Evolutionary conservation across 2,329 filamentous ascomycete species (phyloP).

Genomic region (Bipolaris bicolor): DNA sequence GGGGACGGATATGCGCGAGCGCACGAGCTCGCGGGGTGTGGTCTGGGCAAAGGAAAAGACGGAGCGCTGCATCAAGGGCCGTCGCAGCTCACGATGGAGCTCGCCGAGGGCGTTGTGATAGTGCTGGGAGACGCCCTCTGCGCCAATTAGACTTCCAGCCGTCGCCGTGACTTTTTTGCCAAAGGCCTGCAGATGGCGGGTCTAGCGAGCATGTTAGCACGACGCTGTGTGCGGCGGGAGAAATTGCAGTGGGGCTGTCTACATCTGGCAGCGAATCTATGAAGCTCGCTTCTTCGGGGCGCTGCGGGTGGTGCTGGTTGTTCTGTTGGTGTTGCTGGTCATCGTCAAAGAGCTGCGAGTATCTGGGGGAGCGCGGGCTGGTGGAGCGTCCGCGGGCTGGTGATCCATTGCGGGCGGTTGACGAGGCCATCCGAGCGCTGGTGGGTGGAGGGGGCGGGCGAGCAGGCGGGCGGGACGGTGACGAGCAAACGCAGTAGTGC

Average conservation of each 20-base stretch:
- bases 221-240: conserved; percentile 1
- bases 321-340: conserved; percentile 27
- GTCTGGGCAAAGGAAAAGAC: conserved; percentile 91
- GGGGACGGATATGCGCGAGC: conserved; percentile 83
- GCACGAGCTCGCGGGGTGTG: conserved; percentile 90
- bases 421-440: conserved; percentile 37
- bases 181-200: conserved; percentile 88
- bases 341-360: conserved; percentile 32
- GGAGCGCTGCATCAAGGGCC: conserved; percentile 82
- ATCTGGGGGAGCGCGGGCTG: conserved; percentile 18
- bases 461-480: conserved; percentile 1
- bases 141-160: conserved; percentile 82
- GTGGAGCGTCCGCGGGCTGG: conserved; percentile 37
- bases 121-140: conserved; percentile 63
- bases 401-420: conserved; percentile 37
- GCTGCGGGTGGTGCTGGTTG: no score
- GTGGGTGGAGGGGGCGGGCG: conserved; percentile 7
- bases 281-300: conserved; percentile 39
- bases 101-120: conserved; percentile 89
- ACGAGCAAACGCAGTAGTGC: background rate
- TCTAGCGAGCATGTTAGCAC: conserved; percentile 58
- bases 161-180: conserved; percentile 94
- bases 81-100: conserved; percentile 85
- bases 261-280: conserved; percentile 44
- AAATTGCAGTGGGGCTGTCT: conserved; percentile 10